Conservation (phyloP, 331 rosid species). For the Arachis monticola region DNA sequence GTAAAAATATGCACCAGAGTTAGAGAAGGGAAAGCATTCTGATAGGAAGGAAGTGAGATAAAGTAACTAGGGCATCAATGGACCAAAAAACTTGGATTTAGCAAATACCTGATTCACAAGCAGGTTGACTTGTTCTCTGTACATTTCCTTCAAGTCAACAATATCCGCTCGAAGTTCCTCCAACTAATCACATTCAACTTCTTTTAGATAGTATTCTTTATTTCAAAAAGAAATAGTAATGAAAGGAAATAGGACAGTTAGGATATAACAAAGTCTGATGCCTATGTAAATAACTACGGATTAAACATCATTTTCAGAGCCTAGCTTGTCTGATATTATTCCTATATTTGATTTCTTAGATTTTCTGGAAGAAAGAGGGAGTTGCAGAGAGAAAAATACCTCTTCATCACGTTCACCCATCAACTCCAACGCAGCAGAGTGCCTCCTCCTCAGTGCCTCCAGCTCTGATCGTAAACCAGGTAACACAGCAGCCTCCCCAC, state of each 20-base stretch:
- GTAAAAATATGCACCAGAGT: constrained; percentile 36
- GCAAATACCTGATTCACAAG: constrained; percentile 88
- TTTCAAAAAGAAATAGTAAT: background rate
- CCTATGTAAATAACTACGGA: background rate
- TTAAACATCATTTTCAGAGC: constrained; percentile 16
- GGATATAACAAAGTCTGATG: background rate
- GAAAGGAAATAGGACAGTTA: constrained; percentile 22
- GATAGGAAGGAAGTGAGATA: background rate
- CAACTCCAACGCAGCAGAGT: constrained; percentile 95
- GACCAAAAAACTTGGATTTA: constrained; percentile 25
- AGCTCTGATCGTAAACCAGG: constrained; percentile 94
- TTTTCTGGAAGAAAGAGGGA: constrained; percentile 21
- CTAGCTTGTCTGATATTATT: constrained; percentile 28
- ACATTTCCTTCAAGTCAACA: constrained; percentile 98
- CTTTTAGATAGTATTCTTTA: constrained; percentile 37
- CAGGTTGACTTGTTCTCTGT: constrained; percentile 96
- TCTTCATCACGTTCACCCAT: constrained; percentile 99
- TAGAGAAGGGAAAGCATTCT: constrained; percentile 20
- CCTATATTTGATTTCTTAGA: constrained; percentile 35
- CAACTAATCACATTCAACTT: constrained; percentile 63
- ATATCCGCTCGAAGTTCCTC: constrained; percentile 99
- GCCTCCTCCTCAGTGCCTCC: constrained; percentile 94
- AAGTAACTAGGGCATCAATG: constrained; percentile 10
- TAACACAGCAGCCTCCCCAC: constrained; percentile 71
- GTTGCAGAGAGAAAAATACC: constrained; percentile 54